phyloP scores from a whole-genome alignment of 805 yeast genomes.

The Pichia rugopelliculosa region DNA sequence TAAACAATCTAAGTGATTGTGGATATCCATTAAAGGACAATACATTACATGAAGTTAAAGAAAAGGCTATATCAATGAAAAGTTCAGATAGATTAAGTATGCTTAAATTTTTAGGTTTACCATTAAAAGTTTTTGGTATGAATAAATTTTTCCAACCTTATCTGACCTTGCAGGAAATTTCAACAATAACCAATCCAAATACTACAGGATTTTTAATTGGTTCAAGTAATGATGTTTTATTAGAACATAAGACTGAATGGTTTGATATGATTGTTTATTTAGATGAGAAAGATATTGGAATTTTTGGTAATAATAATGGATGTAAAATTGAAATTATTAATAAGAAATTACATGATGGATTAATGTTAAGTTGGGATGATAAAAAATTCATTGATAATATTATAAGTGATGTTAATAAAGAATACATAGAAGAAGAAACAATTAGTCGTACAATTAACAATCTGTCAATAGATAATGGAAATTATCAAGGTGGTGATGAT shows the following conservation, averaged over 20 bases:
- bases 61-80: slow-evolving; percentile 58
- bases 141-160: slow-evolving; percentile 91
- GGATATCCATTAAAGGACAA: slow-evolving; percentile 67
- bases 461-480: slow-evolving; percentile 34
- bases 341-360: slow-evolving; percentile 33
- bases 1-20: slow-evolving; percentile 63
- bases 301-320: slow-evolving; percentile 6
- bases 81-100: slow-evolving; percentile 75
- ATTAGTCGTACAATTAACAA: slow-evolving; percentile 17
- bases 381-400: slow-evolving; percentile 66
- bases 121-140: slow-evolving; percentile 74
- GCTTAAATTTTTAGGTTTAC: slow-evolving; percentile 76
- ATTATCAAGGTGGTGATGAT: slow-evolving; percentile 72
- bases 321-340: slow-evolving; percentile 37
- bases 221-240: slow-evolving; percentile 74
- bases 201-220: slow-evolving; percentile 72
- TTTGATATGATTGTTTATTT: slow-evolving; percentile 71
- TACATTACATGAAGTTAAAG: slow-evolving; percentile 38
- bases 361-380: slow-evolving; percentile 53
- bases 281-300: slow-evolving; percentile 32
- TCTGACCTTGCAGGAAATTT: slow-evolving; percentile 86
- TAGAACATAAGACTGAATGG: slow-evolving; percentile 51
- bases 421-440: slow-evolving; percentile 26
- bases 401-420: slow-evolving; percentile 37
- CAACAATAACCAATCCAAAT: slow-evolving; percentile 51